Evolutionary conservation across 441 rosid species (phyloP), one percentile per base, ranked within the genome.

Genomic region (Francoa sonchifolia): DNA sequence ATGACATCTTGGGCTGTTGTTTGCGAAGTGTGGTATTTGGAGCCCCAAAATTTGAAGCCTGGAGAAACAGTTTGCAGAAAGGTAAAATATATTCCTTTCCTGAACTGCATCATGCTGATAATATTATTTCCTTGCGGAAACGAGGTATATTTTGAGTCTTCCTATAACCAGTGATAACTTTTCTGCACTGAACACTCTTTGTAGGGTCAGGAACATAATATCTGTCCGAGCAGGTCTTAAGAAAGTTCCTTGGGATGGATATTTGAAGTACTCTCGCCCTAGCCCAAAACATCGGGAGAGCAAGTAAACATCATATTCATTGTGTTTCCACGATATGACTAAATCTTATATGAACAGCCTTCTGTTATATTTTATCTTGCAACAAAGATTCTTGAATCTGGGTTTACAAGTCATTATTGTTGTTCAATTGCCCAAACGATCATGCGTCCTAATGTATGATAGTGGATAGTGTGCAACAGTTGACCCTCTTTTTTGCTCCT

Each of bases 1-100:
- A 86, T 86, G 99, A 78, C 96, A 48, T 78, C 96, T 7, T 90
- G 96, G 96, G 99, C 99, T 41, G 95, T 90, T 55, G 99, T 90
- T 48, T 90, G 99, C 66, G 93, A 86, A 26, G 94, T 86, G 19
- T 90, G 99, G 94, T 90, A 83, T 60, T 65, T 90, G 63, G 96
- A 90, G 54, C 95, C 95, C 5, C 94, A 90, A 52, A 82, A 54
- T 35, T 56, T 86, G 46, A 76, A 46, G 68, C 79, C 83, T 5
- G 94, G 90, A 38, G 99, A 90, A 69, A 86, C 96, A 77, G 47
- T 86, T 90, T 73, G 95, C 96, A 26, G 96, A 86, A 79, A 82
- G 95, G 99, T 78, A 57, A 38, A 9, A 8, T 14, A 13, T 48
- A 22, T 43, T 54, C 10, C 21, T 8, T 19, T 17, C 34, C 31